These are phyloP conservation scores for Polytrichum formosum DNA, from an alignment of 225 moss, liverwort and hornwort genomes.

Conservation along the genomic window DNA sequence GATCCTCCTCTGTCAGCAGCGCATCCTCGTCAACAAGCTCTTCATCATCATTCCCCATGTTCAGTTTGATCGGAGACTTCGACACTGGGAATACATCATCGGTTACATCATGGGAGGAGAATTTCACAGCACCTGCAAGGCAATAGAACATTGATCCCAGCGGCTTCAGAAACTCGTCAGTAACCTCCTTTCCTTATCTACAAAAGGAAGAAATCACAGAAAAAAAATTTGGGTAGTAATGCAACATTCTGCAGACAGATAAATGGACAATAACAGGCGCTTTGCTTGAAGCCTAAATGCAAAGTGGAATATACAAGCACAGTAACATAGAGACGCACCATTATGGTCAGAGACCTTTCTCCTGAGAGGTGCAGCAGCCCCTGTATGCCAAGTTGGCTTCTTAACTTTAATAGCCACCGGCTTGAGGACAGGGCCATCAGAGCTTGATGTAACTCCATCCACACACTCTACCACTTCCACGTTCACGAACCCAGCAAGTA, in stretches of 20 bases:
- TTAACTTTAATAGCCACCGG: conserved; percentile 69
- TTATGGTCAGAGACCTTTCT: conserved; percentile 59
- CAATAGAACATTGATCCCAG: neutral
- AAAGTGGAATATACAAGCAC: neutral
- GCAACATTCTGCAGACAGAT: too few relatives aligned
- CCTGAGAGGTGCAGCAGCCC: conserved; percentile 65
- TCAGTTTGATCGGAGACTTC: neutral
- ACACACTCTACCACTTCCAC: conserved; percentile 39
- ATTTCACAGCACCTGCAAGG: conserved; percentile 32
- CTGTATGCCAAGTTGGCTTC: conserved; percentile 78
- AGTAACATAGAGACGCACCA: conserved; percentile 29
- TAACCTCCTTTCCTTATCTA: neutral
- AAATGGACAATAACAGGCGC: neutral
- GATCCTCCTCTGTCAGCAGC: conserved; percentile 87
- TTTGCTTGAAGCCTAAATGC: neutral
- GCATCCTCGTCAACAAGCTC: conserved; percentile 91
- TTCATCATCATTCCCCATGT: conserved; percentile 52
- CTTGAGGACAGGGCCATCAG: conserved; percentile 41
- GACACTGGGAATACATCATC: conserved; percentile 23
- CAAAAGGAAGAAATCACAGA: neutral
- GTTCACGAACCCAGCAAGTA: conserved; percentile 74
- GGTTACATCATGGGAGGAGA: conserved; percentile 39
- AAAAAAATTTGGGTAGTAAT: too few relatives aligned
- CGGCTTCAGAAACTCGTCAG: neutral
- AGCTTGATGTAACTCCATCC: conserved; percentile 32